These are phyloP conservation scores for Puccinellia tenuiflora DNA, from an alignment of 176 grass and related monocot genomes.

Conservation along the genomic window DNA sequence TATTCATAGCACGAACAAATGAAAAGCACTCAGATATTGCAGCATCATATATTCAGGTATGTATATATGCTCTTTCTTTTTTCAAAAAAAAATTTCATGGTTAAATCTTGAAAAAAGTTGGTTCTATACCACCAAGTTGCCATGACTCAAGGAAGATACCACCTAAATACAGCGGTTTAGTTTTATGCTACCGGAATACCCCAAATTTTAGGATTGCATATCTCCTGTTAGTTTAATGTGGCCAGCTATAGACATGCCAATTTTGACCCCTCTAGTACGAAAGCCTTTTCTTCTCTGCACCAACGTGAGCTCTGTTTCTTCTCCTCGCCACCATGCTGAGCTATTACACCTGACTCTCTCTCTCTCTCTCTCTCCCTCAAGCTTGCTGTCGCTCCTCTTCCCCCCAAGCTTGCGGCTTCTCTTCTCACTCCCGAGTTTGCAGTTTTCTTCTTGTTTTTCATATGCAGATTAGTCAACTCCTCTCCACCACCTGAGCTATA, in stretches of 20 bases:
- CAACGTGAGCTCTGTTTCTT: not conserved
- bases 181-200: not conserved
- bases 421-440: not conserved
- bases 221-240: not conserved
- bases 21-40: conserved; percentile 97
- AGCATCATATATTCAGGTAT: conserved; percentile 92
- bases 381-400: not conserved
- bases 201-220: not conserved
- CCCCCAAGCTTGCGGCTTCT: not conserved
- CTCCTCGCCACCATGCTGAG: not conserved
- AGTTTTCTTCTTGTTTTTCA: not conserved
- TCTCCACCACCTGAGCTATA: not conserved
- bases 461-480: not conserved
- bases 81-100: not conserved
- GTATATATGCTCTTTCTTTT: not conserved
- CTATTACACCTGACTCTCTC: not conserved
- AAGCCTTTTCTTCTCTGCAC: not conserved
- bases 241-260: conserved; percentile 1
- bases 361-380: not conserved
- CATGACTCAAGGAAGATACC: not conserved
- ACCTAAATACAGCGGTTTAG: not conserved
- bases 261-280: not conserved
- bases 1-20: conserved; percentile 99
- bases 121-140: not conserved
- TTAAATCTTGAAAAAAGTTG: not conserved